These are phyloP conservation scores for Fusarium phyllophilum DNA, from an alignment of 2,329 filamentous ascomycete species.

Conservation along the genomic window DNA sequence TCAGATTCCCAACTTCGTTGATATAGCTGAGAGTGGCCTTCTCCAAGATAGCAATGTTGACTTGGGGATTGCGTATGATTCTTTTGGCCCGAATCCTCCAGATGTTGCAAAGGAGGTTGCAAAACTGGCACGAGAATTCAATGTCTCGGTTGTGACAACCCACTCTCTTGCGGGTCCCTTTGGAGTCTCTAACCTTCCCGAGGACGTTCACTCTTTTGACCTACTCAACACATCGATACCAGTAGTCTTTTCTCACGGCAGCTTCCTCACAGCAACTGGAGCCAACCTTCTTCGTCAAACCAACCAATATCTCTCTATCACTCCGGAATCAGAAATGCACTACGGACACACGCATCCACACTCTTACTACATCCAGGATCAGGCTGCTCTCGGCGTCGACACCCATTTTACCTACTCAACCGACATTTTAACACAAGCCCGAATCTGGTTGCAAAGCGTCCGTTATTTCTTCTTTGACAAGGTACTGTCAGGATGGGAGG, in stretches of 20 bases:
- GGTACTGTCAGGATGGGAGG: slow-evolving; percentile 52
- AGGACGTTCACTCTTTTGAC: slow-evolving; percentile 49
- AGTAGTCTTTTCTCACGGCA: slow-evolving; percentile 63
- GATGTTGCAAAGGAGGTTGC: slow-evolving; percentile 47
- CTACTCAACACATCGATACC: slow-evolving; percentile 58
- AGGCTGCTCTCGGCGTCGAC: slow-evolving; percentile 64
- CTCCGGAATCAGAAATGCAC: slow-evolving; percentile 68
- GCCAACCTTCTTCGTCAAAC: slow-evolving; percentile 56
- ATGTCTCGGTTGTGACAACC: slow-evolving; percentile 58
- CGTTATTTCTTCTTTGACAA: slow-evolving; percentile 53
- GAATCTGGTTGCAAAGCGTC: slow-evolving; percentile 62
- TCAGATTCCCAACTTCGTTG: slow-evolving; percentile 53
- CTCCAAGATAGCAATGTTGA: slow-evolving; percentile 46
- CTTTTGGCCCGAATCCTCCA: slow-evolving; percentile 44
- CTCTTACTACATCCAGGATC: slow-evolving; percentile 58
- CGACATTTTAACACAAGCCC: slow-evolving; percentile 62
- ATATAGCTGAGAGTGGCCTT: slow-evolving; percentile 46
- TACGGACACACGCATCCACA: slow-evolving; percentile 63
- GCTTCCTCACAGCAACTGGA: slow-evolving; percentile 54
- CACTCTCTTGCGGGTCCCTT: slow-evolving; percentile 55
- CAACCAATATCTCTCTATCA: slow-evolving; percentile 66
- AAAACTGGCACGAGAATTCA: slow-evolving; percentile 49
- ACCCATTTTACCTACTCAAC: slow-evolving; percentile 63
- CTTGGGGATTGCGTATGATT: slow-evolving; percentile 57
- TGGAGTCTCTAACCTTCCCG: slow-evolving; percentile 52